Base-by-base conservation (phyloP, 805 yeast genomes). In the Starmerella etchellsii region DNA sequence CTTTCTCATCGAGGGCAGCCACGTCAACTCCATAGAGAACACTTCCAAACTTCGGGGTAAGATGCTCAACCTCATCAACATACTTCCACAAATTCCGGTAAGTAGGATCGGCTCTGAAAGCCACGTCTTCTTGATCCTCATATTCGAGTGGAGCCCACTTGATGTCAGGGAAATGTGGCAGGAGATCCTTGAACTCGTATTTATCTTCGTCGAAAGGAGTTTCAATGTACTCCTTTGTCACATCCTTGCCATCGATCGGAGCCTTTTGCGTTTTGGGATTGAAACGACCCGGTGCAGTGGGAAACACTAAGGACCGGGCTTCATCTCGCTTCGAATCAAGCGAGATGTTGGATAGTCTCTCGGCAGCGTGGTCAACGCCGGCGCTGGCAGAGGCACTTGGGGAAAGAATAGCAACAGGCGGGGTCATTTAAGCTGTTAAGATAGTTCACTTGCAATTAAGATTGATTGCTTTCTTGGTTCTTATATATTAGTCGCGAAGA, bases 21-120 rank as follows among this genome's bases (percentile, higher is more conserved):
- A 70, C 56, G 42, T 67, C 66, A 41, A 69, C 55, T n/a, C 74
- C 75, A 37, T 59, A 59, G 34, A 81, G 62, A 47, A 74, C 82
- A 16, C 76, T 64, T 18, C 91, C 93, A 39, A 81, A 64, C 53
- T 73, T 78, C 24, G 91, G 88, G 1, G 82, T 73, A 29, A 80
- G 57, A 47, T 69, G 70, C 46, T 47, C 55, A 21, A 59, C 53
- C 33, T 52, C 43, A 18, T 47, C 41, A 14, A 56, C 60, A 18
- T 50, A 53, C 21, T 43, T 42, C 49, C 56, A 52, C 18, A 59
- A 49, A 19, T 53, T 49, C 28, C 48, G 35, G 47, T 51, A 57
- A 9, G 43, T 27, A 8, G 58, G 54, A 37, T 59, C 62, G 3
- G 61, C 63, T 5, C 42, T 34, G 14, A 55, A 39, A 1, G 57